phyloP scores from a whole-genome alignment of 1,139 yeast genomes.

The Meyerozyma carpophila region DNA sequence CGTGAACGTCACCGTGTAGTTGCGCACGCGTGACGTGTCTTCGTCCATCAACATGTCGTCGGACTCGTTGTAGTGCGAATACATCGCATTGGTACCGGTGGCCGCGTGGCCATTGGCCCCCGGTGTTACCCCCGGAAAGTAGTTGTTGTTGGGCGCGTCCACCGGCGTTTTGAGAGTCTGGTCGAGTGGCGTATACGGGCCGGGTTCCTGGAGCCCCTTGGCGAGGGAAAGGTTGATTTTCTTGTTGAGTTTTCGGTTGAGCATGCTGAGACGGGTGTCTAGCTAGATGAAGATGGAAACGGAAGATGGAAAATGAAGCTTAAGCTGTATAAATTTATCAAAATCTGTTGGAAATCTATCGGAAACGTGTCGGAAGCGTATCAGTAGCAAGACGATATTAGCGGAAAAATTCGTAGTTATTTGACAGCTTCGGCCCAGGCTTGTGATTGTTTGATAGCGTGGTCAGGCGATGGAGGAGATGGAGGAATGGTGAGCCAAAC shows the following conservation, averaged over 20 bases:
- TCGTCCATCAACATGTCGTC: conserved; percentile 41
- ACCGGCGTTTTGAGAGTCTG: conserved; percentile 41
- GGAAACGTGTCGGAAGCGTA: no score
- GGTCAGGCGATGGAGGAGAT: no score
- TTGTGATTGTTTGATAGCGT: no score
- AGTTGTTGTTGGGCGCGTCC: conserved; percentile 20
- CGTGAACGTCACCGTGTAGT: conserved; percentile 33
- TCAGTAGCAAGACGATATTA: no score
- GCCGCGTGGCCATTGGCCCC: not conserved
- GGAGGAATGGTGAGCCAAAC: no score
- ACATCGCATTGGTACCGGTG: conserved; percentile 9
- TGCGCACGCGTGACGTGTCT: conserved; percentile 21
- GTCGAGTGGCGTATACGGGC: conserved; percentile 44
- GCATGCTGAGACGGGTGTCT: not conserved
- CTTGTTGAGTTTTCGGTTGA: conserved; percentile 12
- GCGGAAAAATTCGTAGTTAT: no score
- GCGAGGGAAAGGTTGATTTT: conserved; percentile 22
- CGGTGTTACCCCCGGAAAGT: not conserved
- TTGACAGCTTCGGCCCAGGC: no score
- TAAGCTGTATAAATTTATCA: no score
- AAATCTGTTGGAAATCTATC: no score
- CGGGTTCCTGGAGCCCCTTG: conserved; percentile 11
- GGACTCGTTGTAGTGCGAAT: conserved; percentile 31
- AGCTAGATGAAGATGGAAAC: no score
- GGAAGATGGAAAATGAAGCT: no score